A percentile compares a stretch with the other conserved stretches of the same genome.
phyloP scores from a whole-genome alignment of 306 rosid genomes.

The Canavalia ensiformis region DNA sequence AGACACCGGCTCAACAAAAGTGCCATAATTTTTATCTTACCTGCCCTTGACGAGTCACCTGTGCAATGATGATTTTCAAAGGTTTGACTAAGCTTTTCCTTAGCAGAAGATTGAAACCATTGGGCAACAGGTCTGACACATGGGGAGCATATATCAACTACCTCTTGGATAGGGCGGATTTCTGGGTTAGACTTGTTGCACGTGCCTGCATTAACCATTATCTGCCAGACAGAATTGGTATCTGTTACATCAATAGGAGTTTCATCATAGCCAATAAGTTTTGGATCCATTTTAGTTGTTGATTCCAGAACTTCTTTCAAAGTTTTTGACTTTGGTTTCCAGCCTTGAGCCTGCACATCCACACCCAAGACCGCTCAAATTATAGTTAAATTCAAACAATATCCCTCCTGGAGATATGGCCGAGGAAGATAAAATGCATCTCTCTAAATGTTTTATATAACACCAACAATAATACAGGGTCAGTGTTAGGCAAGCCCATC shows the following conservation, averaged over 20 bases:
- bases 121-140: slow-evolving; percentile 42
- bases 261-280: slow-evolving; percentile 90
- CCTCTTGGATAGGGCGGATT: slow-evolving; percentile 38
- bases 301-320: slow-evolving; percentile 79
- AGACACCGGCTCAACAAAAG: slow-evolving; percentile 26
- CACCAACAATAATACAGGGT: background rate
- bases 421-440: slow-evolving; percentile 28
- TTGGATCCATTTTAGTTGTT: slow-evolving; percentile 67
- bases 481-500: too few relatives aligned
- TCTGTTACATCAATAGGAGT: slow-evolving; percentile 61
- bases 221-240: slow-evolving; percentile 24
- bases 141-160: slow-evolving; percentile 21
- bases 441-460: slow-evolving; percentile 4
- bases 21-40: slow-evolving; percentile 49
- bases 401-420: background rate
- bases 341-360: slow-evolving; percentile 76
- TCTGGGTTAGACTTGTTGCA: slow-evolving; percentile 43
- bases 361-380: slow-evolving; percentile 31
- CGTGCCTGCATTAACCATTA: slow-evolving; percentile 42
- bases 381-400: slow-evolving; percentile 28
- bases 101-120: slow-evolving; percentile 41
- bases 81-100: slow-evolving; percentile 23
- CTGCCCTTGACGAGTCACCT: slow-evolving; percentile 51
- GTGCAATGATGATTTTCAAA: slow-evolving; percentile 46
- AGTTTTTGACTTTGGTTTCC: slow-evolving; percentile 62